Evolutionary conservation across 768 basidiomycete genomes (phyloP).

Genomic region (Pleurotus giganteus): DNA sequence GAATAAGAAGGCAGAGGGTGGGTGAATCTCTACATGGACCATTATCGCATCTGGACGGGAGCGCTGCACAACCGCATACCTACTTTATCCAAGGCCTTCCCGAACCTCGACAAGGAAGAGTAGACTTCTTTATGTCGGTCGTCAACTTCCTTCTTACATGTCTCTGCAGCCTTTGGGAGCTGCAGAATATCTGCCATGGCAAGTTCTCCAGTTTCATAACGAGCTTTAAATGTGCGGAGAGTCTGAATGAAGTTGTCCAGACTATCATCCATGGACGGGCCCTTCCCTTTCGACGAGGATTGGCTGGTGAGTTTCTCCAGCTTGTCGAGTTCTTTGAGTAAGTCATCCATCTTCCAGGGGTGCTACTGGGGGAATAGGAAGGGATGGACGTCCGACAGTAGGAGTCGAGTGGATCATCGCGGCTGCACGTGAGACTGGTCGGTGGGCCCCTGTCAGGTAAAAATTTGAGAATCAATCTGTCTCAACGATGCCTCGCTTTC

Average conservation of each 20-base stretch:
- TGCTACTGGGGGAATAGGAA: conserved; percentile 2
- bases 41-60: background rate
- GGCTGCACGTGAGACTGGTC: too few relatives aligned
- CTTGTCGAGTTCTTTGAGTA: conserved; percentile 76
- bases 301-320: conserved; percentile 61
- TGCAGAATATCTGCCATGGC: conserved; percentile 47
- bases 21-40: conserved; percentile 51
- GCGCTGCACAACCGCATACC: conserved; percentile 13
- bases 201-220: conserved; percentile 45
- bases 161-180: conserved; percentile 59
- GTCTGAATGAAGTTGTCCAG: conserved; percentile 63
- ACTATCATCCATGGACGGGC: conserved; percentile 52
- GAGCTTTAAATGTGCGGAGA: conserved; percentile 54
- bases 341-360: conserved; percentile 55
- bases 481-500: conserved; percentile 60
- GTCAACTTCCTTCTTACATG: conserved; percentile 80
- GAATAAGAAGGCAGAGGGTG: conserved; percentile 62
- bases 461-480: too few relatives aligned
- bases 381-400: background rate
- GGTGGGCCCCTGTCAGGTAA: too few relatives aligned
- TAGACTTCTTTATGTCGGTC: conserved; percentile 90
- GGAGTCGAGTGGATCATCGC: background rate
- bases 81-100: conserved; percentile 92
- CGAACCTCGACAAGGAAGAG: conserved; percentile 69
- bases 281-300: conserved; percentile 46